A percentile compares a stretch with the other conserved stretches of the same genome.
These are phyloP conservation scores for Fomes fomentarius DNA, from an alignment of 1,284 basidiomycete genomes.

Conservation along the genomic window DNA sequence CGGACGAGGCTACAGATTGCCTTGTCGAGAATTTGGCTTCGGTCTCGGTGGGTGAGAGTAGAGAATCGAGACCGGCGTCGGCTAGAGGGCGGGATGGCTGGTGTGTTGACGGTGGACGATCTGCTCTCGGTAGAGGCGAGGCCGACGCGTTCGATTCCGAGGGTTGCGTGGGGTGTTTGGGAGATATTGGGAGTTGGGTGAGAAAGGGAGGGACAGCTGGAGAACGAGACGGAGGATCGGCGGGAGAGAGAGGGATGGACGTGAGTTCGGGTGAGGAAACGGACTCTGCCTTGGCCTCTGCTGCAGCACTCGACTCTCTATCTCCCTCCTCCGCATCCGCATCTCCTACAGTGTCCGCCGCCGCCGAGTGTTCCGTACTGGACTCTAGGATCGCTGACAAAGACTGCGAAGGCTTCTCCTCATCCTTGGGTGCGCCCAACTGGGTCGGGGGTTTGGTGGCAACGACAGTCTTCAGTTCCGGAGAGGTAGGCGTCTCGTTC, in stretches of 20 bases:
- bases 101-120: neutral
- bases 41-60: slow-evolving; percentile 43
- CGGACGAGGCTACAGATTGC: slow-evolving; percentile 54
- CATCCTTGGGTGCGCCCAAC: neutral
- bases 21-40: slow-evolving; percentile 31
- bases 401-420: neutral
- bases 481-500: too few relatives aligned
- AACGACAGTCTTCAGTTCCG: slow-evolving; percentile 18
- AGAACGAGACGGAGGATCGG: neutral
- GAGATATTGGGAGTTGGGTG: neutral
- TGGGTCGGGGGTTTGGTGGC: slow-evolving; percentile 9
- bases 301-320: neutral
- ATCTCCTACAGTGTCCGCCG: neutral
- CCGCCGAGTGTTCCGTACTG: neutral
- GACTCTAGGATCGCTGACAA: neutral
- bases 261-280: slow-evolving; percentile 10
- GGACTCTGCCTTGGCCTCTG: slow-evolving; percentile 2
- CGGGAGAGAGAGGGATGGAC: slow-evolving; percentile 8
- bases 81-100: neutral
- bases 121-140: neutral
- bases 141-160: neutral
- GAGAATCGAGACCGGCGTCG: slow-evolving; percentile 36
- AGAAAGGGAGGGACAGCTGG: neutral
- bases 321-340: neutral
- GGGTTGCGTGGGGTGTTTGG: neutral